These are phyloP conservation scores for Thelonectria blattea DNA, from an alignment of 2,329 filamentous ascomycete genomes.

Conservation along the genomic window DNA sequence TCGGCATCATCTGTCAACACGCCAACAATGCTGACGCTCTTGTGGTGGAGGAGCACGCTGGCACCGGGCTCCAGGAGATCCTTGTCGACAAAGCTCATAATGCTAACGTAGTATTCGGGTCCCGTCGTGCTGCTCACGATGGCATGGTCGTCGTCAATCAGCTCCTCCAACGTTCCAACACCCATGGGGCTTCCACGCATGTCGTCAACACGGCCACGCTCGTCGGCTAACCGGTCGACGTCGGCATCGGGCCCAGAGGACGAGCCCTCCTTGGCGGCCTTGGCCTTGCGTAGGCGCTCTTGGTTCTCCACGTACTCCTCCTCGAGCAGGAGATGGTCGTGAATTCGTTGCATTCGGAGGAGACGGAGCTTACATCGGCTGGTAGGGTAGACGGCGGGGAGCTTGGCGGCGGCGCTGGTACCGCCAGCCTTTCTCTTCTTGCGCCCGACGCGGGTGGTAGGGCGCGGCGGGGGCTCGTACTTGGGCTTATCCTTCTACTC, in stretches of 20 bases:
- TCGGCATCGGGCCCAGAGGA: slow-evolving; percentile 74
- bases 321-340: slow-evolving; percentile 95
- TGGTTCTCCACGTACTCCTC: slow-evolving; percentile 99
- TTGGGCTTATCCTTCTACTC: slow-evolving; percentile 97
- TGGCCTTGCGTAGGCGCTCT: slow-evolving; percentile 91
- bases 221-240: slow-evolving; percentile 87
- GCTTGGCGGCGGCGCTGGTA: slow-evolving; percentile 92
- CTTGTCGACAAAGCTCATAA: slow-evolving; percentile 99
- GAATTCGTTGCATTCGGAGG: slow-evolving; percentile 96
- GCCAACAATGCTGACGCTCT: slow-evolving; percentile 96
- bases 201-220: slow-evolving; percentile 93
- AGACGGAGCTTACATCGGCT: slow-evolving; percentile 97
- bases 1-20: slow-evolving; percentile 96
- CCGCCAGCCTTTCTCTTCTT: slow-evolving; percentile 98
- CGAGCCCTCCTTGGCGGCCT: slow-evolving; percentile 75
- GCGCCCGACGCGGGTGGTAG: slow-evolving; percentile 93
- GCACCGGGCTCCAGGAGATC: slow-evolving; percentile 95
- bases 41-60: slow-evolving; percentile 94
- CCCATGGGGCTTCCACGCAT: slow-evolving; percentile 99
- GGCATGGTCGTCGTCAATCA: slow-evolving; percentile 98
- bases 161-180: slow-evolving; percentile 94
- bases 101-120: slow-evolving; percentile 98
- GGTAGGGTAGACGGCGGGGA: slow-evolving; percentile 91
- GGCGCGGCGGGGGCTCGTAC: slow-evolving; percentile 97
- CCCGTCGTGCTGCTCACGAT: slow-evolving; percentile 98